phyloP scores from a whole-genome alignment of 1,284 basidiomycete species.

The Puccinia polysora region DNA sequence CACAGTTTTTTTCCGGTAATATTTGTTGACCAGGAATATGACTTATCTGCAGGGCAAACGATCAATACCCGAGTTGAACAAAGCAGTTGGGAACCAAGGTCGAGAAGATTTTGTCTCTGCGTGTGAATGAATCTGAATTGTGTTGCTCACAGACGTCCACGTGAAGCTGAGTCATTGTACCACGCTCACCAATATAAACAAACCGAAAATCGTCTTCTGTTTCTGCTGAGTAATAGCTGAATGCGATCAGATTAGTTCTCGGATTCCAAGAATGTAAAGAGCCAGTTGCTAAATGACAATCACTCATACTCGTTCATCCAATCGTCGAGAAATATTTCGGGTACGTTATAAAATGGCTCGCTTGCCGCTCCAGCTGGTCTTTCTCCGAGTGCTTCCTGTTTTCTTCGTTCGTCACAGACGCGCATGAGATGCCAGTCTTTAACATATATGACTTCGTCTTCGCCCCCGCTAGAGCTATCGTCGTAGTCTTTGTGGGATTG shows the following conservation, averaged over 20 bases:
- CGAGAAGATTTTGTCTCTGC: neutral
- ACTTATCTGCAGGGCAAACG: slow-evolving; percentile 55
- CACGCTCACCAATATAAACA: slow-evolving; percentile 55
- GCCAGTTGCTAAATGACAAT: slow-evolving; percentile 48
- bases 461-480: too few species aligned
- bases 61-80: too few species aligned
- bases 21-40: slow-evolving; percentile 61
- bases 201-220: slow-evolving; percentile 51
- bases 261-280: slow-evolving; percentile 45
- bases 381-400: slow-evolving; percentile 43
- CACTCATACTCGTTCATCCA: slow-evolving; percentile 56
- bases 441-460: slow-evolving; percentile 54
- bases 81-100: too few species aligned
- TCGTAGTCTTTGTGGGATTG: slow-evolving; percentile 47
- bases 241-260: slow-evolving; percentile 7
- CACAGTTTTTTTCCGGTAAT: slow-evolving; percentile 59
- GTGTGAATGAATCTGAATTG: neutral
- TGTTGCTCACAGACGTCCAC: slow-evolving; percentile 57
- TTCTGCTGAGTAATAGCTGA: slow-evolving; percentile 46
- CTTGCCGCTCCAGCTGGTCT: slow-evolving; percentile 44
- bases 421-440: slow-evolving; percentile 61
- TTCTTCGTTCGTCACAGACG: slow-evolving; percentile 15
- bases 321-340: slow-evolving; percentile 57
- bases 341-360: slow-evolving; percentile 54
- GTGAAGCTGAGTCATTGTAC: slow-evolving; percentile 56